phyloP scores from a whole-genome alignment of 1,139 yeast species.

The Suhomyces yuchorum region DNA sequence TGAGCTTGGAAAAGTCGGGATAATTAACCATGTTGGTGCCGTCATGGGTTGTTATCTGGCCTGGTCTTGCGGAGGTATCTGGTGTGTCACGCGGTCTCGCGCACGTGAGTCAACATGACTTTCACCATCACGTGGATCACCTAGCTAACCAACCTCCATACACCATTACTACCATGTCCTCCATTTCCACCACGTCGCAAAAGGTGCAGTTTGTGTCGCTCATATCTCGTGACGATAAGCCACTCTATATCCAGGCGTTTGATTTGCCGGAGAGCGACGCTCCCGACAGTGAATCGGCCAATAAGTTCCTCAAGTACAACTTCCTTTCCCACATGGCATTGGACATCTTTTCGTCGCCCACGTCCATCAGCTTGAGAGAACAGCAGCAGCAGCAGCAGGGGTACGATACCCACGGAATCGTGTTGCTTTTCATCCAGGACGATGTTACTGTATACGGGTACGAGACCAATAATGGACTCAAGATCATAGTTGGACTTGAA shows the following conservation, averaged over 20 bases:
- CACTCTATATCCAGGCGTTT: constrained; percentile 60
- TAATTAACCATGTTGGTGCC: constrained; percentile 7
- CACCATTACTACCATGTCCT: neutral
- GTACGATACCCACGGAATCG: constrained; percentile 29
- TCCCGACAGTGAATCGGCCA: constrained; percentile 29
- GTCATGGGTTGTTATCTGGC: neutral
- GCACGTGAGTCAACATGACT: too few relatives aligned
- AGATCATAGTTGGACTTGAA: constrained; percentile 53
- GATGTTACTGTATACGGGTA: constrained; percentile 62
- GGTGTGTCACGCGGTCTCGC: too few relatives aligned
- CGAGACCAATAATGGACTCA: constrained; percentile 63
- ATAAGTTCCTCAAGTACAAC: constrained; percentile 57
- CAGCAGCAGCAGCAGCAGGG: constrained; percentile 32
- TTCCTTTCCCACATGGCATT: constrained; percentile 68
- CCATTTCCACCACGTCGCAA: constrained; percentile 6
- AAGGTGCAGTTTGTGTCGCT: constrained; percentile 49
- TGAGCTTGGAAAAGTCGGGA: constrained; percentile 17
- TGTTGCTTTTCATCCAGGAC: constrained; percentile 60
- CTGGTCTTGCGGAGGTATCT: too few relatives aligned
- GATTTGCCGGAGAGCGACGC: constrained; percentile 22
- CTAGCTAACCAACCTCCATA: too few relatives aligned
- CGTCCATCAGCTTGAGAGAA: constrained; percentile 42
- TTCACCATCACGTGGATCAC: too few relatives aligned
- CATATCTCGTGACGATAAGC: constrained; percentile 58
- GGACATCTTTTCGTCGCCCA: constrained; percentile 60